Conservation (phyloP, 345 rosid genomes). For the Pseudoturritis turrita region DNA sequence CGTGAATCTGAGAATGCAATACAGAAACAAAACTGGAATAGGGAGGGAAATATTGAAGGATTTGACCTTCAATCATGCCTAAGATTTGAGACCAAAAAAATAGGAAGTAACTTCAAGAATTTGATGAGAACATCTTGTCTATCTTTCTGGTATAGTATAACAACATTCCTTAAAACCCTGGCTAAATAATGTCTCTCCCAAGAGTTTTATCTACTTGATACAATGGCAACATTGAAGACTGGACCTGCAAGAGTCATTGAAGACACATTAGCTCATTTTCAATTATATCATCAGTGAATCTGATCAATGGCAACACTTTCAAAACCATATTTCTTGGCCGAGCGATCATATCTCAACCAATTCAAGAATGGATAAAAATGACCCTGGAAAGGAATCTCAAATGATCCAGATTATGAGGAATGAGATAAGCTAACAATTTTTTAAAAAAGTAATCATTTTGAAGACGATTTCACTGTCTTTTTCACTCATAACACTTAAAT, state of each 20-base stretch:
- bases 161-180: slow-evolving; percentile 3
- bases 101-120: slow-evolving; percentile 29
- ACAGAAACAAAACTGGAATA: slow-evolving; percentile 18
- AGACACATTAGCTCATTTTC: background rate
- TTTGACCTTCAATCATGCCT: slow-evolving; percentile 11
- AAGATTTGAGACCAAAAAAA: slow-evolving; percentile 19
- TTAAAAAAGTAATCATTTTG: background rate
- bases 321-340: background rate
- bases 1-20: background rate
- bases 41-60: slow-evolving; percentile 11
- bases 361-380: background rate
- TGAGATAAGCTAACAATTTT: background rate
- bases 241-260: slow-evolving; percentile 11
- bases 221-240: slow-evolving; percentile 6
- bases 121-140: slow-evolving; percentile 15
- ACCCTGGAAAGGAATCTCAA: background rate
- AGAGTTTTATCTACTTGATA: slow-evolving; percentile 20
- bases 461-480: background rate
- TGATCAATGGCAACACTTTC: background rate
- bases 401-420: background rate
- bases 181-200: slow-evolving; percentile 26
- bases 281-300: background rate
- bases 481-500: background rate
- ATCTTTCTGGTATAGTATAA: slow-evolving; percentile 18
- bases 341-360: background rate